Conservation (phyloP, 495 filamentous ascomycete genomes). For the Terfezia claveryi region DNA sequence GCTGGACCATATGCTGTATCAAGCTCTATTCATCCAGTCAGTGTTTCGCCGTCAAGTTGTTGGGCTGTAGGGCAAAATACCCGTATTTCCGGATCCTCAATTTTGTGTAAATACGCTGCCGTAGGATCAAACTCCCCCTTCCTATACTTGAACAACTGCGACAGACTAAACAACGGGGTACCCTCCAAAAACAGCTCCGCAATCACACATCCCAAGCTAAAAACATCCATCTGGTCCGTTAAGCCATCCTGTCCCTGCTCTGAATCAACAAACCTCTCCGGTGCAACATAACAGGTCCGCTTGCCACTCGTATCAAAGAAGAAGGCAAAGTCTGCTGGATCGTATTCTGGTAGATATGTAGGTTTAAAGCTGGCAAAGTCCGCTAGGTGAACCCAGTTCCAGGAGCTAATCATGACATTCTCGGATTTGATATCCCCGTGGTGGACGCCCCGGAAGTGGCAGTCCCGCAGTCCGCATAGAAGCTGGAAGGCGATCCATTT, state of each 20-base stretch:
- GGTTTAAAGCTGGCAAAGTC: conserved; percentile 97
- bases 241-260: conserved; percentile 44
- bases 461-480: conserved; percentile 77
- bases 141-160: conserved; percentile 84
- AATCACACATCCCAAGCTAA: conserved; percentile 79
- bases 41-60: too few species aligned
- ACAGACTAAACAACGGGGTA: conserved; percentile 72
- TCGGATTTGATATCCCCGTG: conserved; percentile 98
- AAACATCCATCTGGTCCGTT: conserved; percentile 97
- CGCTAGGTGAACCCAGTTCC: conserved; percentile 96
- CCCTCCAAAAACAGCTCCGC: conserved; percentile 87
- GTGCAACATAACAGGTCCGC: conserved; percentile 89
- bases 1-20: conserved; percentile 83
- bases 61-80: conserved; percentile 22
- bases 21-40: conserved; percentile 18
- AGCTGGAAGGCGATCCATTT: conserved; percentile 97
- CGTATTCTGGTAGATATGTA: conserved; percentile 84
- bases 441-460: conserved; percentile 71
- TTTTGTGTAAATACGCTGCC: conserved; percentile 56
- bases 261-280: conserved; percentile 64
- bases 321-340: conserved; percentile 91
- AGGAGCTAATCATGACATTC: conserved; percentile 88
- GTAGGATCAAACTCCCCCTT: conserved; percentile 79
- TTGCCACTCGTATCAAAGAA: conserved; percentile 87
- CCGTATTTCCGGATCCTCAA: conserved; percentile 68